Evolutionary conservation across 768 basidiomycete genomes (phyloP).

Genomic region (Termitomyces eurrhizus): DNA sequence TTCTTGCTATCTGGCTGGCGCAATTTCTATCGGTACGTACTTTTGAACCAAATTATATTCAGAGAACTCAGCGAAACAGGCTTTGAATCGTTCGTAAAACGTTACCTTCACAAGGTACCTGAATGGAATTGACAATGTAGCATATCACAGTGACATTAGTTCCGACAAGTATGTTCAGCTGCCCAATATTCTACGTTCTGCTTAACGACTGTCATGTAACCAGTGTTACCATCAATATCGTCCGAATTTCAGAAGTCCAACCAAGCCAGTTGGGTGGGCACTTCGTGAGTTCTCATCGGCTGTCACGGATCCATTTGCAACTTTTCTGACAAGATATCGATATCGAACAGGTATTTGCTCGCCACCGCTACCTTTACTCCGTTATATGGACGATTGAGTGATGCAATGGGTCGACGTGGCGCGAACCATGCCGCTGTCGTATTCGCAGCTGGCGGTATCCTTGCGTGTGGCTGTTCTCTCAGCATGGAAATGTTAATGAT

Average conservation of each 20-base stretch:
- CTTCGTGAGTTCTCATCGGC: slow-evolving; percentile 44
- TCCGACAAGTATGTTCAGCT: slow-evolving; percentile 55
- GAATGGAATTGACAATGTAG: not conserved
- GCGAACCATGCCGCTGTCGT: slow-evolving; percentile 64
- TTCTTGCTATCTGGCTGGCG: slow-evolving; percentile 69
- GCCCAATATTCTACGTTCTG: not conserved
- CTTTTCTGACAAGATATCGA: not conserved
- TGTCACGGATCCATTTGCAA: not conserved
- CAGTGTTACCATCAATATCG: slow-evolving; percentile 74
- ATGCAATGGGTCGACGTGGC: slow-evolving; percentile 65
- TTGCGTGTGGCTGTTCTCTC: slow-evolving; percentile 61
- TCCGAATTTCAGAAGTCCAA: slow-evolving; percentile 76
- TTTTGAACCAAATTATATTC: not conserved
- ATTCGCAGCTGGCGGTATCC: slow-evolving; percentile 58
- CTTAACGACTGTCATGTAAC: not conserved
- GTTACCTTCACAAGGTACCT: not conserved
- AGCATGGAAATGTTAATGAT: slow-evolving; percentile 68
- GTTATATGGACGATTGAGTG: slow-evolving; percentile 73
- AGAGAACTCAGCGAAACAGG: slow-evolving; percentile 14
- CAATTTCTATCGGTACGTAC: slow-evolving; percentile 69
- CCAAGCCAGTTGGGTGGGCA: slow-evolving; percentile 82
- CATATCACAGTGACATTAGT: slow-evolving; percentile 60
- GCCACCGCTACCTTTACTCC: slow-evolving; percentile 82
- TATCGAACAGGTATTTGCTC: slow-evolving; percentile 54
- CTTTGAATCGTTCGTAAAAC: slow-evolving; percentile 28